Evolutionary conservation across 1,284 basidiomycete genomes (phyloP).

Genomic region (Moniliophthora roreri): DNA sequence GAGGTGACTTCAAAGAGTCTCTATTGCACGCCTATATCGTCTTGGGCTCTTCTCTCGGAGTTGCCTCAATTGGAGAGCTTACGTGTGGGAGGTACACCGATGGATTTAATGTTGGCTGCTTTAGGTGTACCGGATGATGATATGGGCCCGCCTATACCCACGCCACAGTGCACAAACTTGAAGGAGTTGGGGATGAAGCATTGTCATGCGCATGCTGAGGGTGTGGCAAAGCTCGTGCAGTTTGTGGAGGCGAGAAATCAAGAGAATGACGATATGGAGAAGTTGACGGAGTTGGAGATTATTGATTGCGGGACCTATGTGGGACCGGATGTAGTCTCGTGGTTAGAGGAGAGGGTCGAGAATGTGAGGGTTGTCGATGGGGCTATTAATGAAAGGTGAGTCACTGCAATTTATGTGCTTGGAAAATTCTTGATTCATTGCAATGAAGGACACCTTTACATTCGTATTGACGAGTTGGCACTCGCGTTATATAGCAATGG

Average conservation of each 20-base stretch:
- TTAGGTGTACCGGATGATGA: conserved; percentile 61
- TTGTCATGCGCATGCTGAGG: conserved; percentile 62
- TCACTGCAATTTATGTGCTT: too few relatives aligned
- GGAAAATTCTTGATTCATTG: too few relatives aligned
- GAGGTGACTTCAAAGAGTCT: conserved; percentile 33
- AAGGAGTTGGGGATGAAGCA: conserved; percentile 54
- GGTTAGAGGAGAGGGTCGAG: conserved; percentile 58
- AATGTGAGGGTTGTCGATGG: conserved; percentile 36
- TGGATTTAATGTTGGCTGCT: conserved; percentile 58
- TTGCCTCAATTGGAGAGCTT: conserved; percentile 52
- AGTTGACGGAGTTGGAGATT: conserved; percentile 57
- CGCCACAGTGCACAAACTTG: conserved; percentile 61
- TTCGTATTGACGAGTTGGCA: too few relatives aligned
- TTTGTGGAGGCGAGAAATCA: conserved; percentile 71
- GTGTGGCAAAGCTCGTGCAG: conserved; percentile 62
- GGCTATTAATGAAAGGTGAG: background rate
- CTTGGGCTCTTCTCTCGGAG: conserved; percentile 50
- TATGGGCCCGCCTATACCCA: conserved; percentile 4
- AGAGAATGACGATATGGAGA: conserved; percentile 30
- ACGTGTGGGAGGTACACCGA: conserved; percentile 57
- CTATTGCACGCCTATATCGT: conserved; percentile 18
- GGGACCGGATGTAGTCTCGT: conserved; percentile 63
- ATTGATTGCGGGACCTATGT: conserved; percentile 57
- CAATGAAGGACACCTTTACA: too few relatives aligned
- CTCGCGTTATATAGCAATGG: too few relatives aligned